Conservation (phyloP, 768 basidiomycete species). For the Podaxis carcinomalis region DNA sequence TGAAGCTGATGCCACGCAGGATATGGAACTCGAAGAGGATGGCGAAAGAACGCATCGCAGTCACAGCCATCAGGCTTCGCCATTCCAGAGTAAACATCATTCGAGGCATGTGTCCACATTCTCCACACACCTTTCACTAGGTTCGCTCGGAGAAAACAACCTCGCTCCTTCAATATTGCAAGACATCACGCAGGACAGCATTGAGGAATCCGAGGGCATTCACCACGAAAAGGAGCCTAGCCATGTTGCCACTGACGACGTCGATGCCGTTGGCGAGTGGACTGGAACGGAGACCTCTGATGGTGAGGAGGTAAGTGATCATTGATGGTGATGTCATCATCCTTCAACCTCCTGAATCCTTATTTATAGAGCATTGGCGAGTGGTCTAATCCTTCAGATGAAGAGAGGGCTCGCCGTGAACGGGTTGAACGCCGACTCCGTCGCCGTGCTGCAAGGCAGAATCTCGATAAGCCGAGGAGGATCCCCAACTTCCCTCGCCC, state of each 20-base stretch:
- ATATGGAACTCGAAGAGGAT: slow-evolving; percentile 34
- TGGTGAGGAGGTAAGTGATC: slow-evolving; percentile 60
- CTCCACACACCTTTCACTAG: slow-evolving; percentile 64
- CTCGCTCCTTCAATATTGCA: slow-evolving; percentile 11
- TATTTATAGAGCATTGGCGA: slow-evolving; percentile 71
- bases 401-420: slow-evolving; percentile 72
- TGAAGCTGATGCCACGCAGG: slow-evolving; percentile 25
- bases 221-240: slow-evolving; percentile 23
- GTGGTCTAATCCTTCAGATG: slow-evolving; percentile 89
- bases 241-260: slow-evolving; percentile 20
- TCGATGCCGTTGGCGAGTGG: slow-evolving; percentile 65
- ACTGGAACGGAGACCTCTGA: slow-evolving; percentile 75
- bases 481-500: slow-evolving; percentile 80
- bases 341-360: slow-evolving; percentile 3
- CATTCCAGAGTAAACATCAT: slow-evolving; percentile 46
- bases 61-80: slow-evolving; percentile 39
- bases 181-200: neutral
- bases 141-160: slow-evolving; percentile 47
- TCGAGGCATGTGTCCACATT: slow-evolving; percentile 67
- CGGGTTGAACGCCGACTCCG: slow-evolving; percentile 61
- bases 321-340: slow-evolving; percentile 10
- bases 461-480: slow-evolving; percentile 62
- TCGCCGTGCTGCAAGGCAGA: slow-evolving; percentile 30
- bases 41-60: slow-evolving; percentile 22
- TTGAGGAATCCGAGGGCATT: slow-evolving; percentile 19